Evolutionary conservation across 139 green algal genomes (phyloP).

Genomic region (Edaphochlamys debaryana): DNA sequence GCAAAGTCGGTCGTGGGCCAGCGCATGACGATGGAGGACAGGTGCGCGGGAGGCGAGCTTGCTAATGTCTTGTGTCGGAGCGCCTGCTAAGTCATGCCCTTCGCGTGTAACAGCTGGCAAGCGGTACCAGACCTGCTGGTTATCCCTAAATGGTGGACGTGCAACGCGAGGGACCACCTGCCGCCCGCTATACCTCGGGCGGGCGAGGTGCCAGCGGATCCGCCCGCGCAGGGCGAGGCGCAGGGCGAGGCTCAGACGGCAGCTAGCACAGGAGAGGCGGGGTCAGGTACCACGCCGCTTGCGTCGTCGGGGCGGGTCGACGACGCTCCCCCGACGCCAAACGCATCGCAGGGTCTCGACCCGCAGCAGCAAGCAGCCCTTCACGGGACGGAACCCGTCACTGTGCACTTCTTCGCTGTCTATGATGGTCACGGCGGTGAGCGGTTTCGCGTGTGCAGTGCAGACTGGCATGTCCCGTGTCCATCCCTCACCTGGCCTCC

Average conservation of each 20-base stretch:
- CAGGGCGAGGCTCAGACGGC: no score
- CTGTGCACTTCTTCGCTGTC: conserved; percentile 52
- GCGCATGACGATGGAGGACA: conserved; percentile 48
- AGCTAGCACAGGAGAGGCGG: no score
- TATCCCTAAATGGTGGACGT: conserved; percentile 36
- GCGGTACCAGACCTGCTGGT: conserved; percentile 43
- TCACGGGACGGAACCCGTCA: conserved; percentile 15
- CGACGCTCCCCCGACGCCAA: neutral
- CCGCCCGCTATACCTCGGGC: neutral
- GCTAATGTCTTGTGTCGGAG: neutral
- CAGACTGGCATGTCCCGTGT: no score
- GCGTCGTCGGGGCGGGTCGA: no score
- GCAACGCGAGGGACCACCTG: conserved; percentile 26
- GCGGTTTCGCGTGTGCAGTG: no score
- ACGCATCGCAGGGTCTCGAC: no score
- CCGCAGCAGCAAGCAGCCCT: neutral
- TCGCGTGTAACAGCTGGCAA: conserved; percentile 12
- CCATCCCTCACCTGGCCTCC: no score
- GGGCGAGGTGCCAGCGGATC: neutral
- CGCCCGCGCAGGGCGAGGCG: no score
- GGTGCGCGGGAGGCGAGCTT: neutral
- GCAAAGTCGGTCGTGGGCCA: conserved; percentile 43
- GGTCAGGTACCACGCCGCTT: no score
- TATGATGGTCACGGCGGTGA: conserved; percentile 55
- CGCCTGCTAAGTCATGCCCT: neutral